Conservation (phyloP, 1,139 yeast species). For the Yamadazyma kanchanaburiensis region DNA sequence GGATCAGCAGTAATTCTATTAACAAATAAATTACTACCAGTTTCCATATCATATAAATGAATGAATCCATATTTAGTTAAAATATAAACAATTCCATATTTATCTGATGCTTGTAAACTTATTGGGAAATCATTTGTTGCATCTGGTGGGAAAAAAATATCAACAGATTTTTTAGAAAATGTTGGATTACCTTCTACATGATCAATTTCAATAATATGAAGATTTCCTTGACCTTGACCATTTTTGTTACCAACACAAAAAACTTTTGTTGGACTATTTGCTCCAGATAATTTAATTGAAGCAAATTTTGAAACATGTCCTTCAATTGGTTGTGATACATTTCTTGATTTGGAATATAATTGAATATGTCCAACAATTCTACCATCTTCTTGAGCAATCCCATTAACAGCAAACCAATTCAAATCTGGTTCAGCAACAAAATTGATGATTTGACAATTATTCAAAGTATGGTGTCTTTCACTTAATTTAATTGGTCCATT, state of each 20-base stretch:
- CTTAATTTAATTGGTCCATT: conserved; percentile 76
- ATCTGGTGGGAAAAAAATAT: conserved; percentile 95
- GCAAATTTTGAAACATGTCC: conserved; percentile 97
- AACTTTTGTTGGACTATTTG: conserved; percentile 74
- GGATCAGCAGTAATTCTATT: conserved; percentile 97
- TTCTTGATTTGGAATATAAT: conserved; percentile 80
- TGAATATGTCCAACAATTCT: conserved; percentile 97
- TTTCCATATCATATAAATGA: conserved; percentile 90
- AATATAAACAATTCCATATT: conserved; percentile 83
- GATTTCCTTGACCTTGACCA: conserved; percentile 78
- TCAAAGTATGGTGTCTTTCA: conserved; percentile 77
- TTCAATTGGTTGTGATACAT: conserved; percentile 94
- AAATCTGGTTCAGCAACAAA: conserved; percentile 77
- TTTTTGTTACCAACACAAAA: conserved; percentile 89
- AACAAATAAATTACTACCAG: conserved; percentile 89
- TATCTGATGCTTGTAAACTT: conserved; percentile 79
- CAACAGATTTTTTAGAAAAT: conserved; percentile 86
- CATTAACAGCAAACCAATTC: conserved; percentile 94
- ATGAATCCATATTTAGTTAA: conserved; percentile 96
- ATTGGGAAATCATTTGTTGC: conserved; percentile 97
- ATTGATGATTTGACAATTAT: conserved; percentile 86
- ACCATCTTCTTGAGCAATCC: conserved; percentile 93
- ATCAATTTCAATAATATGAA: conserved; percentile 95
- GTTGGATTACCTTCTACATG: conserved; percentile 85
- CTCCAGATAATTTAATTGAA: conserved; percentile 68